Conservation (phyloP, 331 rosid species). For the Malus hybrid region DNA sequence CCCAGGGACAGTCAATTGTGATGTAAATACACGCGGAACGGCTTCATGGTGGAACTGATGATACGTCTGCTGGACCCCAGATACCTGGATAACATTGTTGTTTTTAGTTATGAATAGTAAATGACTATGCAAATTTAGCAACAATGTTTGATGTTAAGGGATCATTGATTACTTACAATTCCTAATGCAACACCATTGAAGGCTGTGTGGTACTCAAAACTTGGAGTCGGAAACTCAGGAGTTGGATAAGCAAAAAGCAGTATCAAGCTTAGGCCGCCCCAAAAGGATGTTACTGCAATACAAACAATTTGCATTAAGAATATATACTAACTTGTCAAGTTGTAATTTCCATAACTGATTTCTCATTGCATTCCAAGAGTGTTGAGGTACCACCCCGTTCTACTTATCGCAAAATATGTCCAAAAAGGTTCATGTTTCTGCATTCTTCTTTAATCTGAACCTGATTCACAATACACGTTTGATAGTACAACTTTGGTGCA, state of each 20-base stretch:
- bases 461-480: neutral
- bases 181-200: slow-evolving; percentile 92
- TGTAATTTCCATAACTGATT: neutral
- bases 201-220: slow-evolving; percentile 90
- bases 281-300: slow-evolving; percentile 68
- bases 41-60: slow-evolving; percentile 79
- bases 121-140: neutral
- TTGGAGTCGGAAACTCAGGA: slow-evolving; percentile 93
- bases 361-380: neutral
- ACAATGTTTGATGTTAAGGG: slow-evolving; percentile 8
- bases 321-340: slow-evolving; percentile 1
- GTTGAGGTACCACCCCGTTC: neutral
- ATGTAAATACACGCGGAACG: slow-evolving; percentile 57
- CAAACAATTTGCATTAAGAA: slow-evolving; percentile 13
- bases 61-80: slow-evolving; percentile 90
- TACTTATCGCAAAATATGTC: neutral
- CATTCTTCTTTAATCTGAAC: neutral
- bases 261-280: slow-evolving; percentile 76
- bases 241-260: slow-evolving; percentile 98
- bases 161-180: slow-evolving; percentile 59
- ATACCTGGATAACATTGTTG: slow-evolving; percentile 41
- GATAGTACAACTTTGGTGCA: neutral
- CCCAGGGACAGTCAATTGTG: slow-evolving; percentile 35
- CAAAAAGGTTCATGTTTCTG: neutral
- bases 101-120: neutral